A percentile compares a stretch with the other conserved stretches of the same genome.
phyloP scores from a whole-genome alignment of 305 asterid genomes.

The Rubia tinctorum region DNA sequence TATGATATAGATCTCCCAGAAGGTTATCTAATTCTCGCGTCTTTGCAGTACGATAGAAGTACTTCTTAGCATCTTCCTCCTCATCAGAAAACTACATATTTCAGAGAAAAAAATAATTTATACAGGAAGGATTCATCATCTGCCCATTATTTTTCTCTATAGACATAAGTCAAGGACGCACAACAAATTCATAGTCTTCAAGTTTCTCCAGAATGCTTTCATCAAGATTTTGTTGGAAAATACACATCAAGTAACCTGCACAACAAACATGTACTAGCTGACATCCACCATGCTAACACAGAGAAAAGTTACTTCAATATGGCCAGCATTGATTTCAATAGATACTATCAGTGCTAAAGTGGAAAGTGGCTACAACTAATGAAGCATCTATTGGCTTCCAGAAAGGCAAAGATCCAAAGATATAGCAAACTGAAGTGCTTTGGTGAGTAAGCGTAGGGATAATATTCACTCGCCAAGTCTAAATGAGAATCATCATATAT shows the following conservation, averaged over 20 bases:
- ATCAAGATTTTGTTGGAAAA: constrained; percentile 73
- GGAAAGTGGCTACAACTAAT: background rate
- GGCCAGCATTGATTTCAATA: background rate
- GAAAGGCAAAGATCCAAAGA: background rate
- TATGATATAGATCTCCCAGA: constrained; percentile 94
- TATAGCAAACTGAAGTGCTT: background rate
- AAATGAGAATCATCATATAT: background rate
- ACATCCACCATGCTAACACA: background rate
- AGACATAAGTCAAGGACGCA: constrained; percentile 35
- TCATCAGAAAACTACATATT: constrained; percentile 71
- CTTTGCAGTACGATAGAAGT: constrained; percentile 83
- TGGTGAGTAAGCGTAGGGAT: background rate
- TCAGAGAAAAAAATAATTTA: constrained; percentile 27
- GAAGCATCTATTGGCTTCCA: background rate
- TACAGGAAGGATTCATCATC: constrained; percentile 20
- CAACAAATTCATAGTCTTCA: constrained; percentile 88
- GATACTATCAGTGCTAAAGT: background rate
- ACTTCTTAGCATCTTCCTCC: constrained; percentile 73
- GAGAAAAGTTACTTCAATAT: background rate
- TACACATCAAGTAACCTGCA: constrained; percentile 95
- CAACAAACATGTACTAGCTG: constrained; percentile 3
- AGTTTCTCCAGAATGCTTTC: constrained; percentile 58
- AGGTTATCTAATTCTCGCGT: constrained; percentile 87
- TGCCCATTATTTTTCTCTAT: background rate
- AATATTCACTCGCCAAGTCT: background rate